Evolutionary conservation across 495 filamentous ascomycete genomes (phyloP).

Genomic region (Hypoxylon lenormandii): DNA sequence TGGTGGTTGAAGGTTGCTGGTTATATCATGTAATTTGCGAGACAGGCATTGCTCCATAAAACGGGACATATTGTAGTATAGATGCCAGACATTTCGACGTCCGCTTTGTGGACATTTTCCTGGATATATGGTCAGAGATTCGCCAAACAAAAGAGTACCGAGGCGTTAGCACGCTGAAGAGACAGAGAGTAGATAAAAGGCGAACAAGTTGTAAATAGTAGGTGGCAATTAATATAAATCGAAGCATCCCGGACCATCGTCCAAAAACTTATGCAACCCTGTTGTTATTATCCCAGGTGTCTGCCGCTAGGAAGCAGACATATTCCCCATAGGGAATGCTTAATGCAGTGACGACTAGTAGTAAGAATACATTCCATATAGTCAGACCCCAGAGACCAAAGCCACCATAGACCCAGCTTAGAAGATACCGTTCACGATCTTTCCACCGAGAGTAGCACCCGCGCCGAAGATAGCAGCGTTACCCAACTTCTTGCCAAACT

Average conservation of each 20-base stretch:
- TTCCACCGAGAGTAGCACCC: slow-evolving; percentile 88
- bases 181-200: not conserved
- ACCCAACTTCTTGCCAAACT: slow-evolving; percentile 81
- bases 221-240: slow-evolving; percentile 4
- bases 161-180: not conserved
- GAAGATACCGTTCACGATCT: slow-evolving; percentile 93
- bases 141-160: too few species aligned
- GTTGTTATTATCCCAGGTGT: not conserved
- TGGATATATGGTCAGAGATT: too few species aligned
- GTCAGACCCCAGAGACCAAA: not conserved
- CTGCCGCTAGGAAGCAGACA: not conserved
- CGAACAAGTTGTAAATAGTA: not conserved
- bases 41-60: too few species aligned
- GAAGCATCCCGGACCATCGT: slow-evolving; percentile 2
- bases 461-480: slow-evolving; percentile 83
- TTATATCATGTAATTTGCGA: too few species aligned
- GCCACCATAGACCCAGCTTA: slow-evolving; percentile 54
- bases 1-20: too few species aligned
- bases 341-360: not conserved
- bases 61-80: too few species aligned
- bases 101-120: too few species aligned
- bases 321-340: not conserved
- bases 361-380: not conserved
- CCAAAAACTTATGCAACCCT: slow-evolving; percentile 1
- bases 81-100: too few species aligned